Conservation (phyloP, 1,139 yeast genomes). For the Candida buenavistaensis region DNA sequence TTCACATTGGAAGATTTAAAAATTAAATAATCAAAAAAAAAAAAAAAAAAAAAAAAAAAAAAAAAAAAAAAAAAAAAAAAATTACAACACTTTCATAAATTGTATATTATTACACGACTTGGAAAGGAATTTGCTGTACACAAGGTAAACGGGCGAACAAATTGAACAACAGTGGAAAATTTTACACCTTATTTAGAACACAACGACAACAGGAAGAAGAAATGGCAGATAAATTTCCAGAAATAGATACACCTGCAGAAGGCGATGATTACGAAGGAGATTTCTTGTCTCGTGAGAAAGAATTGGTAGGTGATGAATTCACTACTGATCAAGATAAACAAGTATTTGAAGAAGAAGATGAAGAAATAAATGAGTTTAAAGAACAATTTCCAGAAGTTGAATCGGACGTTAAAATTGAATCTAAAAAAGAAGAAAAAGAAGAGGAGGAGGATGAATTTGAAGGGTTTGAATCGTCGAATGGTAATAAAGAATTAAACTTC, state of each 20-base stretch:
- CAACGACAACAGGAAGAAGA: slow-evolving; percentile 1
- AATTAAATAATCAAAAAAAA: no score
- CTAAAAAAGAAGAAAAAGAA: slow-evolving; percentile 20
- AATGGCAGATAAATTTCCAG: slow-evolving; percentile 90
- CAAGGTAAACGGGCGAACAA: no score
- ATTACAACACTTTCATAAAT: no score
- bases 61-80: no score
- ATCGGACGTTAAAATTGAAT: slow-evolving; percentile 17
- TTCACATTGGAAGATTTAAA: no score
- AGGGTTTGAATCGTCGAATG: slow-evolving; percentile 19
- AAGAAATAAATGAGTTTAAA: slow-evolving; percentile 65
- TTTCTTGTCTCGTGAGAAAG: slow-evolving; percentile 82
- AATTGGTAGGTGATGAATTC: slow-evolving; percentile 80
- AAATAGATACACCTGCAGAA: slow-evolving; percentile 58
- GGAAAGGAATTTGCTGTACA: no score
- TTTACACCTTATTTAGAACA: no score
- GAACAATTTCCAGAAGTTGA: slow-evolving; percentile 68
- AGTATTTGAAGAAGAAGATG: slow-evolving; percentile 56
- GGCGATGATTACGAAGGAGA: slow-evolving; percentile 46
- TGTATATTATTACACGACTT: no score
- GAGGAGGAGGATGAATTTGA: slow-evolving; percentile 27
- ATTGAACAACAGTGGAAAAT: no score
- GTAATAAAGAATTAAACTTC: slow-evolving; percentile 17
- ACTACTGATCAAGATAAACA: slow-evolving; percentile 65
- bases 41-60: no score